Percentiles rank a stretch among this genome's conserved stretches.
Evolutionary conservation across 768 basidiomycete genomes (phyloP).

Genomic region (Infundibulicybe gibba): DNA sequence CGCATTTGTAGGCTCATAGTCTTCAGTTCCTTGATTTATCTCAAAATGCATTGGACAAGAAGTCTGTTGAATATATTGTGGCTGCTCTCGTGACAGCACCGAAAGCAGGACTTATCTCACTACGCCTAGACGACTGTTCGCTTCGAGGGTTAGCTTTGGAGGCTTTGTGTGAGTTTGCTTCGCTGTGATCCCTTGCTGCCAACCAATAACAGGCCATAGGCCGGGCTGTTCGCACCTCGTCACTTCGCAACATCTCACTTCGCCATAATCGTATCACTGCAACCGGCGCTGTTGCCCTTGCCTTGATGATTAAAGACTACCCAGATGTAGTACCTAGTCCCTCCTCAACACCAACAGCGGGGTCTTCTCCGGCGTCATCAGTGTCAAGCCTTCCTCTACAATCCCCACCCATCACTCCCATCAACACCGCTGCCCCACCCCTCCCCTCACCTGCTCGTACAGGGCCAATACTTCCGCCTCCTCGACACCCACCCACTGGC

Average conservation of each 20-base stretch:
- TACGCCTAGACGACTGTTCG: constrained; percentile 87
- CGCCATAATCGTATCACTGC: constrained; percentile 84
- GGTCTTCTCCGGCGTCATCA: constrained; percentile 34
- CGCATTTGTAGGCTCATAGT: constrained; percentile 51
- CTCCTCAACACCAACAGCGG: constrained; percentile 24
- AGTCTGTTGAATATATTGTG: constrained; percentile 78
- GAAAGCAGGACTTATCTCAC: constrained; percentile 61
- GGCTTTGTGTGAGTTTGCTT: constrained; percentile 58
- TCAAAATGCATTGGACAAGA: constrained; percentile 81
- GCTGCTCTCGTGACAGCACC: constrained; percentile 55
- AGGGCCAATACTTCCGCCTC: constrained; percentile 31
- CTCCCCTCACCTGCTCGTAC: constrained; percentile 17
- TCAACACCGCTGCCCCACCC: constrained; percentile 20
- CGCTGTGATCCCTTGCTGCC: neutral
- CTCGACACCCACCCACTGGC: constrained; percentile 44
- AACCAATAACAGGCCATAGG: constrained; percentile 37
- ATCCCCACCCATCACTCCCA: constrained; percentile 23
- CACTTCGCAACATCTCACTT: constrained; percentile 84
- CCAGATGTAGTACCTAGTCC: constrained; percentile 63
- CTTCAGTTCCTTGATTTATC: constrained; percentile 90
- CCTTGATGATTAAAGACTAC: constrained; percentile 96
- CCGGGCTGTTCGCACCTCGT: constrained; percentile 78
- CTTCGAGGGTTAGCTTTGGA: constrained; percentile 76
- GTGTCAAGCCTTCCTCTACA: constrained; percentile 23
- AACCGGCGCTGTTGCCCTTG: constrained; percentile 86